These are phyloP conservation scores for Talaromyces sp. DNA, from an alignment of 2,329 filamentous ascomycete species.

Conservation along the genomic window DNA sequence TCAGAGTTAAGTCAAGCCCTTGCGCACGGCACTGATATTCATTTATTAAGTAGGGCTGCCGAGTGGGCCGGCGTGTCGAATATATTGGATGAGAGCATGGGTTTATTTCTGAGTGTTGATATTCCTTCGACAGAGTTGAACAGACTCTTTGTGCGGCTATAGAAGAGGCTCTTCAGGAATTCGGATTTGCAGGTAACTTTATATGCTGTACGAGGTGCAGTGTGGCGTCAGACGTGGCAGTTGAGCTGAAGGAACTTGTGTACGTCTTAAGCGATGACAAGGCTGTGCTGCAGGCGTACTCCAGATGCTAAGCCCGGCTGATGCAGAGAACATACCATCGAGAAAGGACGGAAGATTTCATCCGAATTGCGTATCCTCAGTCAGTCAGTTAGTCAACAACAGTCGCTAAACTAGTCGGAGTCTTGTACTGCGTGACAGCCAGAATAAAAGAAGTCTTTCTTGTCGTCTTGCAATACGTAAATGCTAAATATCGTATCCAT, in stretches of 20 bases:
- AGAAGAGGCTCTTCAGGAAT: background rate
- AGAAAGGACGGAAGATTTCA: background rate
- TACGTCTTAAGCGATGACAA: background rate
- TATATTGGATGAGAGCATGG: background rate
- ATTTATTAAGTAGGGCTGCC: background rate
- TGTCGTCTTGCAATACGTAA: no score
- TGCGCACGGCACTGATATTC: constrained; percentile 1
- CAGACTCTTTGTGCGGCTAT: background rate
- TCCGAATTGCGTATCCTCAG: background rate
- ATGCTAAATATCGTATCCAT: no score
- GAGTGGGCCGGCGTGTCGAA: constrained; percentile 3
- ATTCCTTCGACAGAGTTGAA: no score
- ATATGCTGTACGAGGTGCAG: background rate
- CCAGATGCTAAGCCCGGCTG: background rate
- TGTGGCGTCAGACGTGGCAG: constrained; percentile 3
- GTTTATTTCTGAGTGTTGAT: background rate
- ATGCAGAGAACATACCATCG: background rate
- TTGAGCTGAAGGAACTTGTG: background rate
- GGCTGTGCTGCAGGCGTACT: background rate
- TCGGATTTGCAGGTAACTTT: background rate
- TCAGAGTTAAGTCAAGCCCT: no score
- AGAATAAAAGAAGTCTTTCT: background rate
- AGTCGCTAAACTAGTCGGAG: background rate
- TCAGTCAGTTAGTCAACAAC: background rate
- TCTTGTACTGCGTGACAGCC: background rate